These are phyloP conservation scores for Mycothermus thermophilus DNA, from an alignment of 495 filamentous ascomycete genomes.

Conservation along the genomic window DNA sequence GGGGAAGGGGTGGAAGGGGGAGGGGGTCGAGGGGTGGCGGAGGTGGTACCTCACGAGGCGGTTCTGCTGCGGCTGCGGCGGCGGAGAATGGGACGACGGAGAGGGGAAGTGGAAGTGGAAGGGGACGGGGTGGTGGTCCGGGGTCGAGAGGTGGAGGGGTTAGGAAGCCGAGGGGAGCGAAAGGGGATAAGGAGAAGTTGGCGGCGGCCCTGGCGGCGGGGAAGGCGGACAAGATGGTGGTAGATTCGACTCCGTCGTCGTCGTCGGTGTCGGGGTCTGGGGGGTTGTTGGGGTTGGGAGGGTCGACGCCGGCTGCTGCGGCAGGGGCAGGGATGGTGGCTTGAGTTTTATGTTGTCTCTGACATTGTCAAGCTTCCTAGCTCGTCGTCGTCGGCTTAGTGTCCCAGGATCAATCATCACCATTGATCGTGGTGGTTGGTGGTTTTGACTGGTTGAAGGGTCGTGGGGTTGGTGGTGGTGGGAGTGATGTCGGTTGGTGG, in stretches of 20 bases:
- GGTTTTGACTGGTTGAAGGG: no score
- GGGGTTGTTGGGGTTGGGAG: background rate
- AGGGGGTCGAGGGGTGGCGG: constrained; percentile 47
- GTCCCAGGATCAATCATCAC: no score
- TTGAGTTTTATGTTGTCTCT: no score
- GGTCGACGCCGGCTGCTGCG: background rate
- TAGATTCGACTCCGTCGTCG: background rate
- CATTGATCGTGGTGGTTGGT: no score
- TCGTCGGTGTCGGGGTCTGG: background rate
- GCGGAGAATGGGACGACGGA: background rate
- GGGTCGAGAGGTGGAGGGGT: constrained; percentile 66
- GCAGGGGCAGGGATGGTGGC: background rate
- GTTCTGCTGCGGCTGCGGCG: constrained; percentile 7
- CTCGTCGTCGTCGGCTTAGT: no score
- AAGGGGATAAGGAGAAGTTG: constrained; percentile 58
- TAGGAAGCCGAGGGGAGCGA: constrained; percentile 68
- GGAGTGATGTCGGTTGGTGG: no score
- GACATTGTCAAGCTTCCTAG: no score
- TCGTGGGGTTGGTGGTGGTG: no score
- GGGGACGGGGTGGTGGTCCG: constrained; percentile 49
- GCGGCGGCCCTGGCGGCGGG: constrained; percentile 3
- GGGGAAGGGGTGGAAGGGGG: constrained; percentile 53
- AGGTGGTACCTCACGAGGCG: constrained; percentile 4
- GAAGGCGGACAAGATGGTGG: no score
- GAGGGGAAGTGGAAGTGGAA: constrained; percentile 29